Percentiles rank a stretch among this genome's conserved stretches.
Evolutionary conservation across 2,329 filamentous ascomycete genomes (phyloP).

Genomic region (Colletotrichum lindemuthianum): DNA sequence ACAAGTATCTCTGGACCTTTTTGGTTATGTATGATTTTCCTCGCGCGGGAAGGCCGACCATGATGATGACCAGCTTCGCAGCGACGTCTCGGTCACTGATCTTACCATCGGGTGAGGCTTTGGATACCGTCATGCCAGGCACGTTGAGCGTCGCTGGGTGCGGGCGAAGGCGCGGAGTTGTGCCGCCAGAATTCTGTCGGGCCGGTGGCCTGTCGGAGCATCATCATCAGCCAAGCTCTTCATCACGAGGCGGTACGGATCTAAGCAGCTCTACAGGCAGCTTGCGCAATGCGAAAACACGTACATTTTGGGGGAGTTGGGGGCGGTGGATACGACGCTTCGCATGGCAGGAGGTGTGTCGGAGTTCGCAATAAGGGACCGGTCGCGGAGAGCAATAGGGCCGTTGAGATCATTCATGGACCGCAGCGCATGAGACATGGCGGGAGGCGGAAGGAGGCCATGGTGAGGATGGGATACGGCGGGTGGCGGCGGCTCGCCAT

Average conservation of each 20-base stretch:
- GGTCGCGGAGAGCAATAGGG: slow-evolving; percentile 42
- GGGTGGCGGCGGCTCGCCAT: slow-evolving; percentile 38
- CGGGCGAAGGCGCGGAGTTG: slow-evolving; percentile 80
- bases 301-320: slow-evolving; percentile 68
- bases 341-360: slow-evolving; percentile 66
- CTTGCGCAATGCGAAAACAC: slow-evolving; percentile 40
- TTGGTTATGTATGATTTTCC: slow-evolving; percentile 99
- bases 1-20: slow-evolving; percentile 93
- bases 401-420: slow-evolving; percentile 55
- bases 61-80: slow-evolving; percentile 95
- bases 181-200: slow-evolving; percentile 78
- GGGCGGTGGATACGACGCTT: slow-evolving; percentile 68
- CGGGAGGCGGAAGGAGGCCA: slow-evolving; percentile 43
- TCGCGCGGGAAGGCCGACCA: slow-evolving; percentile 94
- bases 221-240: slow-evolving; percentile 36
- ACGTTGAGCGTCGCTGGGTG: slow-evolving; percentile 97
- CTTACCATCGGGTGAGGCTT: slow-evolving; percentile 92
- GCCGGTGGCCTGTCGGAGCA: slow-evolving; percentile 66
- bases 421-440: slow-evolving; percentile 53
- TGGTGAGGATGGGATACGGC: slow-evolving; percentile 42
- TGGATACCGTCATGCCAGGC: slow-evolving; percentile 93
- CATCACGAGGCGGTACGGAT: slow-evolving; percentile 3
- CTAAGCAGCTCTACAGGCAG: slow-evolving; percentile 21
- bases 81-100: slow-evolving; percentile 95
- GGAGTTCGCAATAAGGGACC: slow-evolving; percentile 38